Base-by-base conservation (phyloP, 345 rosid genomes). In the Anastatica hierochuntica region DNA sequence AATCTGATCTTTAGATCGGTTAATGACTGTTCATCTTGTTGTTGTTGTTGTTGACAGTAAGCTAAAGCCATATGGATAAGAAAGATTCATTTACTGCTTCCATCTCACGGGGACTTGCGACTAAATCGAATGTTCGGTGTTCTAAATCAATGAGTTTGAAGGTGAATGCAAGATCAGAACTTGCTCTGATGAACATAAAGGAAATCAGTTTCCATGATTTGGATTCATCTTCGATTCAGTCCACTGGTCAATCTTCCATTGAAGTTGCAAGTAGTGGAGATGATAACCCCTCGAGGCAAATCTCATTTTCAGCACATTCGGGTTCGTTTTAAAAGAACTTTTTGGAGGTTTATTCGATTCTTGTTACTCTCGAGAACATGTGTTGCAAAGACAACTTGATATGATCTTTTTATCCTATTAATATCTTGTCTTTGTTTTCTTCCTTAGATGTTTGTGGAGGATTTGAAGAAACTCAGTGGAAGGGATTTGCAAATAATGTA, bases 221-320 rank as follows among this genome's bases (percentile, higher is more conserved):
- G 49, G 90, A 88, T 30, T 74, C 80, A 7, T 69, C 82, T 13
- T 84, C 95, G n/a, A 51, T 77, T 60, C 96, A 88, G 30, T 84
- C 95, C 3, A 84, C 82, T 33, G 70, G 77, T 55, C 84, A 84
- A 34, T 84, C 95, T 50, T 80, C 69, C 44, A 36, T 76, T 30
- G 77, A 82, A 76, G 81, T 75, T 56, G 79, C 67, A 19, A 69
- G 68, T 66, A 47, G 74, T 54, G 79, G 75, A 33, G 78, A 77
- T 59, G 68, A 67, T 69, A 53, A 60, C 15, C 60, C 69, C 19
- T 52, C 45, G 5, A 58, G 47, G 37, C 76, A 69, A 49, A 60
- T 45, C 56, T 40, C 52, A 0, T 52, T 63, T 42, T 68, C 71
- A 5, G 42, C 69, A 15, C 31, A 54, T 31, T 57, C 75, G 60